Base-by-base conservation (phyloP, 352 stramenopile genomes). In the Pythium aquatile region DNA sequence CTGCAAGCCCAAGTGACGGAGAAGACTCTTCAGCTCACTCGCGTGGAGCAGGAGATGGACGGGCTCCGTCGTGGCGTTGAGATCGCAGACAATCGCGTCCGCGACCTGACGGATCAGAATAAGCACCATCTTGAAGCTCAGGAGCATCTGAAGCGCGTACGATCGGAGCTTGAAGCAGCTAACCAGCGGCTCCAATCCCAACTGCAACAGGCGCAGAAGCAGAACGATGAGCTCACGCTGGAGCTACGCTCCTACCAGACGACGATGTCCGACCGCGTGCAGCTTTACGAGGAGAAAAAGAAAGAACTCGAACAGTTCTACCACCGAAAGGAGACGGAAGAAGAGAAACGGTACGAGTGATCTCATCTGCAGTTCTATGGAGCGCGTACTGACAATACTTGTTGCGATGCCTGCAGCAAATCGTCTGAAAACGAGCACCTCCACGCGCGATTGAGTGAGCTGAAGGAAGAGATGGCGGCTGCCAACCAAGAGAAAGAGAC, bases 251-350 rank as follows among this genome's bases (percentile, higher is more conserved):
- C 76, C 1, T 71, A 86, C 26, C 70, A 88, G 68, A 61, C 69
- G 10, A 75, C 65, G 1, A 64, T 87, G 65, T 63, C 74, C 5
- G 75, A 88, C 28, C 75, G 83, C 48, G 74, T 76, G 10, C 71
- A 78, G 39, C 64, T 79, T 9, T 90, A 85, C 59, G 76, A 88
- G 35, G 77, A 90, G 30, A 86, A 82, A 46, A 90, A 83, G 47
- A 78, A 88, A 32, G 80, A 90, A 28, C 60, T 91, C 26, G 68
- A 87, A 66, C 58, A 79, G 11, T 88, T 88, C 47, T 87, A 84
- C 60, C 66, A 85, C 37, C 77, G 77, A 37, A 89, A 86, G 32
- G 69, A 79, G 8, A 61, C 68, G 1, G 75, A 89, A 55, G 78
- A 89, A 37, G 75, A 81, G 28, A 81, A 79, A 37, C 49, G 72